Conservation (phyloP, 2,329 filamentous ascomycete genomes). For the Clonostachys chloroleuca region DNA sequence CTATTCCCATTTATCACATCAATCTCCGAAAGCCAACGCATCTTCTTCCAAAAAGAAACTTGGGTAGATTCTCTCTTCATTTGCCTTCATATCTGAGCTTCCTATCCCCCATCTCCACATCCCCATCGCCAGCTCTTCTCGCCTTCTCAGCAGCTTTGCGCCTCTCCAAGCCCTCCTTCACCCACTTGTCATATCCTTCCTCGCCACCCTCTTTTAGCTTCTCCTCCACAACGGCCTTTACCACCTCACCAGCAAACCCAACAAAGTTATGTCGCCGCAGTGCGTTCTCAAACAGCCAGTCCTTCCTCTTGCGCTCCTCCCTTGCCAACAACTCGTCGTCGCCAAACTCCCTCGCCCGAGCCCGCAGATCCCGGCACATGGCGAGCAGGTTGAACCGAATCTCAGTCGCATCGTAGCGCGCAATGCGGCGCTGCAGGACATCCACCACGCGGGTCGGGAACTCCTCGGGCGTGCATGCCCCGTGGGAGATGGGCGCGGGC, state of each 20-base stretch:
- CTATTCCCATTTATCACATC: too few relatives aligned
- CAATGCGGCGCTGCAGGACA: conserved; percentile 81
- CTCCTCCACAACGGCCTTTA: conserved; percentile 75
- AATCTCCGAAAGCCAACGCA: too few relatives aligned
- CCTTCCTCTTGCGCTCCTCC: conserved; percentile 78
- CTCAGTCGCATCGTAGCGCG: conserved; percentile 78
- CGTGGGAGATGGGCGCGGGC: conserved; percentile 87
- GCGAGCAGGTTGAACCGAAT: conserved; percentile 96
- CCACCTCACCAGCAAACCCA: conserved; percentile 84
- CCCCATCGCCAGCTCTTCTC: conserved; percentile 23
- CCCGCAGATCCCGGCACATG: conserved; percentile 79
- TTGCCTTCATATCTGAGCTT: too few relatives aligned
- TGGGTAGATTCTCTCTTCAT: too few relatives aligned
- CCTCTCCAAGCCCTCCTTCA: conserved; percentile 57
- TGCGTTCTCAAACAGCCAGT: conserved; percentile 95
- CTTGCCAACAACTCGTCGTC: conserved; percentile 73
- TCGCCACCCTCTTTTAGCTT: conserved; percentile 66
- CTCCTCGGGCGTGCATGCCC: conserved; percentile 60
- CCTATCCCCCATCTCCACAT: conserved; percentile 32
- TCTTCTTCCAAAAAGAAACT: too few relatives aligned
- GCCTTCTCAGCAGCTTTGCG: not conserved
- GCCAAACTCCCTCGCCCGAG: conserved; percentile 74
- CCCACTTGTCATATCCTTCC: conserved; percentile 67
- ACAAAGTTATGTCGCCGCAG: conserved; percentile 93
- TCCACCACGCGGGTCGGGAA: conserved; percentile 80